Base-by-base conservation (phyloP, 345 rosid species). In the Erucastrum elatum region DNA sequence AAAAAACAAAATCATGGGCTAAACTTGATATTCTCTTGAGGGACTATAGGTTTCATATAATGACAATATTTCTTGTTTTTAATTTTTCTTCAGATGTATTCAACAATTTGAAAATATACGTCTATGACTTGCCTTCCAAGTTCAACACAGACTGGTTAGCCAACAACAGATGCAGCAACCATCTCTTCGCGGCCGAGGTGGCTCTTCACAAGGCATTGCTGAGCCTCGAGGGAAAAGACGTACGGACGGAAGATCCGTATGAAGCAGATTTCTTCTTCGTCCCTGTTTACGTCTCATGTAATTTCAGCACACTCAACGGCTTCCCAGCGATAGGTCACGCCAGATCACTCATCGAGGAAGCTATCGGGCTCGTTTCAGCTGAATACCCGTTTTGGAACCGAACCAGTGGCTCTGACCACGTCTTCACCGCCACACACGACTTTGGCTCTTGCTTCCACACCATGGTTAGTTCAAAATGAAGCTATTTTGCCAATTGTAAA, bases 311-410 rank as follows among this genome's bases (percentile, higher is more conserved):
- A 67, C 79, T 84, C 25, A 94, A 92, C 66, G 98, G 98, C n/a
- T 94, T 94, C 85, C 98, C 98, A 0, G 95, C 97, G n/a, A 91
- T 94, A 1, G 98, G 97, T 25, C 98, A 92, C 56, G 98, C 98
- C 0, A 77, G 96, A 68, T 74, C 92, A 25, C 89, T 94, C 34
- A 68, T 91, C 30, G 80, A 81, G 8, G 90, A 95, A 0, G 97
- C 98, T 1, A 86, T 91, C 8, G 41, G 55, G 2, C 81, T 85
- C 12, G 75, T 94, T 35, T 88, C 98, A 8, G 39, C 87, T 3
- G 80, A 81, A 53, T 80, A 82, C 75, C 91, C 91, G 5, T 92
- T 94, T 62, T 94, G 98, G 98, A 91, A 92, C 75, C 89, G 97
- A 63, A 88, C 87, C 21, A 59, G 11, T 2, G 98, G 98, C n/a